Evolutionary conservation across 2,329 filamentous ascomycete species (phyloP).

Genomic region (Periconia macrospinosa): DNA sequence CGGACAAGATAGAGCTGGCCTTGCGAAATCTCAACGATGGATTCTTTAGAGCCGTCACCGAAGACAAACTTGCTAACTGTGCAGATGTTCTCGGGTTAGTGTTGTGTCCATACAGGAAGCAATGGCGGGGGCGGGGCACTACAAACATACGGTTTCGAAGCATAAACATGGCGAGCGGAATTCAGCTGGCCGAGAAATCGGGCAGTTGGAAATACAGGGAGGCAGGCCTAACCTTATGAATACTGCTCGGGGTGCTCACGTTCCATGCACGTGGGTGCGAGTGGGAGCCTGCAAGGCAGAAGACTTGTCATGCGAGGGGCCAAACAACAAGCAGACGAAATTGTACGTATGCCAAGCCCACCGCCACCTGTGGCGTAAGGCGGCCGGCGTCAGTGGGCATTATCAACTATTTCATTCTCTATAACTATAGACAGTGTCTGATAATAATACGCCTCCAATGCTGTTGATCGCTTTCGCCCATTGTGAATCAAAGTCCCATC

Average conservation of each 20-base stretch:
- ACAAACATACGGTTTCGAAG: conserved; percentile 43
- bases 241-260: conserved; percentile 15
- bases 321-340: conserved; percentile 1
- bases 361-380: conserved; percentile 4
- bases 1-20: conserved; percentile 97
- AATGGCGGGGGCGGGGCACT: conserved; percentile 35
- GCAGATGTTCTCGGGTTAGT: conserved; percentile 19
- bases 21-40: conserved; percentile 90
- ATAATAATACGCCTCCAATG: conserved; percentile 19
- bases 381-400: neutral
- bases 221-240: conserved; percentile 19
- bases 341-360: conserved; percentile 14
- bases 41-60: conserved; percentile 84
- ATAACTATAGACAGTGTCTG: conserved; percentile 12
- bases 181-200: neutral
- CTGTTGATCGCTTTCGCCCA: conserved; percentile 16
- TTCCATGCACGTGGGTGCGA: neutral
- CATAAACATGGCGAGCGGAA: conserved; percentile 42
- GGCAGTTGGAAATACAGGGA: conserved; percentile 7
- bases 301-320: conserved; percentile 16
- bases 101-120: conserved; percentile 10
- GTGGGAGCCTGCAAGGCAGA: conserved; percentile 21
- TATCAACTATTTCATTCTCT: conserved; percentile 11
- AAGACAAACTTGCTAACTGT: conserved; percentile 92
- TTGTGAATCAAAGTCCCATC: neutral